These are phyloP conservation scores for Alternaria metachromatica DNA, from an alignment of 2,329 filamentous ascomycete genomes.

Conservation along the genomic window DNA sequence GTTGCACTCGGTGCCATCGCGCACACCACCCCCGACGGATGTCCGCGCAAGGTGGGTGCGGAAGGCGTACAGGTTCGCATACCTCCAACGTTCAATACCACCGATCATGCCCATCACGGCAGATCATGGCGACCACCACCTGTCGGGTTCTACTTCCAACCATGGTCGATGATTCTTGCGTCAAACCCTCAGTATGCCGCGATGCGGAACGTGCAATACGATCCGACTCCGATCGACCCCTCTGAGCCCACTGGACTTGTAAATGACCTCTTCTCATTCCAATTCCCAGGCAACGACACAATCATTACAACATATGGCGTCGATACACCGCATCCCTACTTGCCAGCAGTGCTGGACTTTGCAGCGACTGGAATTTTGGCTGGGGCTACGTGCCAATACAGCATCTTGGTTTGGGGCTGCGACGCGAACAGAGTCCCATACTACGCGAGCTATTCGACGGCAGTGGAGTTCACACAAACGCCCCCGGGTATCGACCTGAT, in stretches of 20 bases:
- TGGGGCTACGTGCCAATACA: conserved; percentile 19
- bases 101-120: background rate
- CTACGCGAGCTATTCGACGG: conserved; percentile 21
- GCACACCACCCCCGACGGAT: background rate
- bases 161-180: conserved; percentile 26
- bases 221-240: conserved; percentile 17
- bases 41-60: conserved; percentile 3
- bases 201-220: conserved; percentile 26
- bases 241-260: conserved; percentile 9
- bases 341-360: conserved; percentile 9
- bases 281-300: conserved; percentile 18
- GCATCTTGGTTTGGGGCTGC: conserved; percentile 25
- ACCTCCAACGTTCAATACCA: conserved; percentile 2
- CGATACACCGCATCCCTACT: conserved; percentile 10
- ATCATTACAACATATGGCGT: conserved; percentile 23
- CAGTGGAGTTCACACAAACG: conserved; percentile 10
- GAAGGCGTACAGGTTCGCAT: conserved; percentile 10
- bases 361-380: conserved; percentile 19
- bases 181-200: conserved; percentile 14
- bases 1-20: background rate
- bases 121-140: conserved; percentile 14
- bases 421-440: conserved; percentile 15
- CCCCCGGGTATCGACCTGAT: conserved; percentile 24
- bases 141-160: conserved; percentile 20
- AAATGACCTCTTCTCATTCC: conserved; percentile 29